Evolutionary conservation across 1,284 basidiomycete genomes (phyloP).

Genomic region (Melanopsichium pennsylvanicum): DNA sequence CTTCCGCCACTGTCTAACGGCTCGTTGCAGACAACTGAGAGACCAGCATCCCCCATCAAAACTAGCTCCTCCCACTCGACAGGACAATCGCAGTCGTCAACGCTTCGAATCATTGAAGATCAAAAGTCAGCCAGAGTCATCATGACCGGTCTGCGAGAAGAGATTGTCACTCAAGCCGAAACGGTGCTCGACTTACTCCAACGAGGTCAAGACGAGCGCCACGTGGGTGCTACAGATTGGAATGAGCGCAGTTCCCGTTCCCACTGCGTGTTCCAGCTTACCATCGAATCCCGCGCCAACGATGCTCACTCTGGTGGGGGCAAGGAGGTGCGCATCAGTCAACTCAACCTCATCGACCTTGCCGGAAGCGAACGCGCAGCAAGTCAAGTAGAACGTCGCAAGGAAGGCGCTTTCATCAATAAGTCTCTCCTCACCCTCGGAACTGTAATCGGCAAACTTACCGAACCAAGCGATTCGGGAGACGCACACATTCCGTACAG

Average conservation of each 20-base stretch:
- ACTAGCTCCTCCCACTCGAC: constrained; percentile 10
- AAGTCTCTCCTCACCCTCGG: constrained; percentile 68
- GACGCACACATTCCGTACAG: constrained; percentile 70
- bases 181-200: constrained; percentile 74
- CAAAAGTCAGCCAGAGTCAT: constrained; percentile 67
- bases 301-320: not conserved
- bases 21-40: constrained; percentile 13
- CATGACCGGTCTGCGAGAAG: constrained; percentile 69
- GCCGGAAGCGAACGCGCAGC: constrained; percentile 72
- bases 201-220: constrained; percentile 83
- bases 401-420: constrained; percentile 68
- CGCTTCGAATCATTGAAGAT: constrained; percentile 63
- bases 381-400: constrained; percentile 69
- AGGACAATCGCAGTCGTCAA: constrained; percentile 9
- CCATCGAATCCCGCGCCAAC: constrained; percentile 59
- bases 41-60: constrained; percentile 38
- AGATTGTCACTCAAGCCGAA: constrained; percentile 69
- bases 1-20: constrained; percentile 12
- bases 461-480: constrained; percentile 61
- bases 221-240: constrained; percentile 96
- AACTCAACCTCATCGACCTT: constrained; percentile 71
- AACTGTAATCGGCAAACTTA: constrained; percentile 71
- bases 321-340: constrained; percentile 59
- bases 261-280: constrained; percentile 76
- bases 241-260: constrained; percentile 93